Base-by-base conservation (phyloP, 495 filamentous ascomycete genomes). In the Daldinia concentrica region DNA sequence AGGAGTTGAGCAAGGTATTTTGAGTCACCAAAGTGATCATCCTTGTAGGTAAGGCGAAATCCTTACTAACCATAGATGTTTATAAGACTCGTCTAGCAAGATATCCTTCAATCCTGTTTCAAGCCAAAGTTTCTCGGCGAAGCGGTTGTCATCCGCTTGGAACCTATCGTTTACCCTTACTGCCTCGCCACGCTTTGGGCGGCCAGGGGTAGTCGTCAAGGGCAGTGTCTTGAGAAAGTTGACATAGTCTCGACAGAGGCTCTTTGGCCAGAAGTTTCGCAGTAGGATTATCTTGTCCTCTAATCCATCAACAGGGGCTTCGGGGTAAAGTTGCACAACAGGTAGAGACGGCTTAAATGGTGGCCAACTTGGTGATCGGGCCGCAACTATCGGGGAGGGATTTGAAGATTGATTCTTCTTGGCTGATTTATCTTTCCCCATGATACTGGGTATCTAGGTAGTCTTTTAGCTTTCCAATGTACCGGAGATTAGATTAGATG, bases 151-250 rank as follows among this genome's bases (percentile, higher is more conserved):
- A 36, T 92, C 83, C 43, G 95, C 83, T 81, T 97, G 92, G 77
- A 92, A 95, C 30, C 95, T 89, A 76, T 98, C 95, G 77, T 98
- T 98, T 45, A 97, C 92, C 19, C 95, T 85, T 29, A 94, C 79
- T 0, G 95, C 95, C 45, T 96, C 89, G 50, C 92, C 94, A 69
- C 88, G 89, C 81, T 94, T 96, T 6, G 94, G 94, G 55, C 90
- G 90, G 0, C 90, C 91, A 0, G 93, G 93, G 0, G 94, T 97
- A 0, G 94, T 97, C 15, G 84, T 85, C 36, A 98, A 81, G 0
- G 93, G 90, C 19, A 97, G 80, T 0, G 84, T 86, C n/a, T 86
- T 84, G 0, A 97, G 88, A 74, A 95, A 97, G 6, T 86, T 85
- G 12, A 93, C 86, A 79, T 95, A 97, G 41, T 86, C 90, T 74